Evolutionary conservation across 2,329 filamentous ascomycete genomes (phyloP).

Genomic region (Penicillium sp.): DNA sequence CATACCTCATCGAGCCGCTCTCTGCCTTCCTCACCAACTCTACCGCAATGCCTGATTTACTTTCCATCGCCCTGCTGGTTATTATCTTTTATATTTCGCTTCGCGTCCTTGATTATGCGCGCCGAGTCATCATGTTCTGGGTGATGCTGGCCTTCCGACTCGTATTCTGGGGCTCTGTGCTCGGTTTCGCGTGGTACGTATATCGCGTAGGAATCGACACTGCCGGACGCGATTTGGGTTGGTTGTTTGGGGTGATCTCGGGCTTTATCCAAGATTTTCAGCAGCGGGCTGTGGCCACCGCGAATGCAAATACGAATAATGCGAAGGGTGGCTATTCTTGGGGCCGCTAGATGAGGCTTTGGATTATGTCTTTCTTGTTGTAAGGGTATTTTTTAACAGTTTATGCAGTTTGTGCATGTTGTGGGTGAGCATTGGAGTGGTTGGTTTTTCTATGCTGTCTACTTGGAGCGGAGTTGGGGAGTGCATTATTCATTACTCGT

Average conservation of each 20-base stretch:
- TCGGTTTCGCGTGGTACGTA: slow-evolving; percentile 51
- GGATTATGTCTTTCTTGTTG: too few relatives aligned
- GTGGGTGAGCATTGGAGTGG: too few relatives aligned
- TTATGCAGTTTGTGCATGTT: too few relatives aligned
- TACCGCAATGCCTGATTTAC: slow-evolving; percentile 30
- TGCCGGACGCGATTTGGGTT: slow-evolving; percentile 35
- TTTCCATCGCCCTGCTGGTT: slow-evolving; percentile 47
- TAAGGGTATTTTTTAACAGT: too few relatives aligned
- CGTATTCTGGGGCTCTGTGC: slow-evolving; percentile 58
- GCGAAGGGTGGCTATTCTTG: neutral
- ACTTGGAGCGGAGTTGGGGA: neutral
- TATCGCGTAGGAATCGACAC: slow-evolving; percentile 40
- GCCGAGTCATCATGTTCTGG: slow-evolving; percentile 70
- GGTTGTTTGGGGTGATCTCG: slow-evolving; percentile 59
- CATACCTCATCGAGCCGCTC: slow-evolving; percentile 44
- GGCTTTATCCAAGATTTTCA: slow-evolving; percentile 57
- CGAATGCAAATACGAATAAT: slow-evolving; percentile 28
- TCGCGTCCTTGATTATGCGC: slow-evolving; percentile 62
- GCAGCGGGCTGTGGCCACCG: slow-evolving; percentile 30
- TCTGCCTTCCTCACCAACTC: slow-evolving; percentile 32
- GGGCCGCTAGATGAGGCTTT: neutral
- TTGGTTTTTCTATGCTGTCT: neutral
- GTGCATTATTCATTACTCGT: neutral
- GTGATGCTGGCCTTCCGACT: slow-evolving; percentile 60
- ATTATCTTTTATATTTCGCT: slow-evolving; percentile 58